Evolutionary conservation across 805 yeast genomes (phyloP).

Genomic region (Cephaloascus albidus): DNA sequence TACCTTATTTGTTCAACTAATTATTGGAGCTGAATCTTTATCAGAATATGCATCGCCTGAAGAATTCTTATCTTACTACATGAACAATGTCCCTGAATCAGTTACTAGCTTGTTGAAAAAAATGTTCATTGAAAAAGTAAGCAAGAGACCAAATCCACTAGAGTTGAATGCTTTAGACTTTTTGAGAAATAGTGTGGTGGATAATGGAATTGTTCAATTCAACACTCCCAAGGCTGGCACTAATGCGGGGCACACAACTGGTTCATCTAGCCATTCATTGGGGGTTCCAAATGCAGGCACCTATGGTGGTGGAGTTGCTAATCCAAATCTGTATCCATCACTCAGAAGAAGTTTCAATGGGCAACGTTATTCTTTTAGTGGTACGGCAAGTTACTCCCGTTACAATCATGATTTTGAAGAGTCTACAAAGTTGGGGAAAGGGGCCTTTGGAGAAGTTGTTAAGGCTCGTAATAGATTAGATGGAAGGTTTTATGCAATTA

Average conservation of each 20-base stretch:
- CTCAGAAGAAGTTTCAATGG: constrained; percentile 30
- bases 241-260: background rate
- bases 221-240: background rate
- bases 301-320: background rate
- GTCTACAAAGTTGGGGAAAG: constrained; percentile 81
- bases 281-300: background rate
- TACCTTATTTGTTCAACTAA: constrained; percentile 57
- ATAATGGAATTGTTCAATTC: constrained; percentile 2
- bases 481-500: constrained; percentile 91
- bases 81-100: constrained; percentile 33
- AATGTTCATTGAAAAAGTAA: constrained; percentile 56
- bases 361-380: constrained; percentile 19
- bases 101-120: constrained; percentile 57
- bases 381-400: constrained; percentile 39
- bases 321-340: background rate
- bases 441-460: constrained; percentile 98
- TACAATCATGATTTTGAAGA: constrained; percentile 94
- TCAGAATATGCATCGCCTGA: constrained; percentile 50
- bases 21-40: constrained; percentile 49
- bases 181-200: constrained; percentile 60
- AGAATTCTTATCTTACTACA: constrained; percentile 45
- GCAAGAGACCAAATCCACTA: constrained; percentile 72
- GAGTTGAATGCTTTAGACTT: constrained; percentile 82
- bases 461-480: constrained; percentile 89
- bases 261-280: background rate